Evolutionary conservation across 139 green algal genomes (phyloP).

Genomic region (Chlorella sp.): DNA sequence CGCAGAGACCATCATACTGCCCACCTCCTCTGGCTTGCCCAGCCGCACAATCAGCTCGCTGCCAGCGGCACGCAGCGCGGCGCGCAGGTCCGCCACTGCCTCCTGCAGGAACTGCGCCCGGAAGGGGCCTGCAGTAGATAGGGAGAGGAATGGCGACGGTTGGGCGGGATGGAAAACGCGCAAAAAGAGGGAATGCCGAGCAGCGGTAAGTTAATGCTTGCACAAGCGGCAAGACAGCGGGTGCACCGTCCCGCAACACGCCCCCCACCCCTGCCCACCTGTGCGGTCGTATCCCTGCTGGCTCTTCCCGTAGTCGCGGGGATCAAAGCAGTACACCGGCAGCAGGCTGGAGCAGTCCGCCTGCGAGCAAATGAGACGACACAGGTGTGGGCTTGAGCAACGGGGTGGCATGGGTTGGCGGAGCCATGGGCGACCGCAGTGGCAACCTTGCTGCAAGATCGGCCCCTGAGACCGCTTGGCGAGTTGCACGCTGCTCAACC

Average conservation of each 20-base stretch:
- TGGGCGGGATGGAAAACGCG: too few relatives aligned
- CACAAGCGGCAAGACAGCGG: too few relatives aligned
- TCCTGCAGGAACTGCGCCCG: conserved; percentile 61
- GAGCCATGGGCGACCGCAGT: too few relatives aligned
- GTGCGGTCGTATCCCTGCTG: conserved; percentile 61
- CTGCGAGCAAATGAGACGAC: conserved; percentile 59
- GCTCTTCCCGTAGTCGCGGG: conserved; percentile 60
- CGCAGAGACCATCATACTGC: not conserved
- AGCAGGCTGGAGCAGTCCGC: conserved; percentile 51
- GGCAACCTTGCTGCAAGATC: too few relatives aligned
- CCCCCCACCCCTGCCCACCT: not conserved
- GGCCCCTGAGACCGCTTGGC: too few relatives aligned
- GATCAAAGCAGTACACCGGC: conserved; percentile 73
- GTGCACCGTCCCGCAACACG: too few relatives aligned
- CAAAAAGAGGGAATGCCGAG: too few relatives aligned
- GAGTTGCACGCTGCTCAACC: too few relatives aligned
- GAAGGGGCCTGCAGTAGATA: conserved; percentile 32
- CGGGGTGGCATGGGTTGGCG: too few relatives aligned
- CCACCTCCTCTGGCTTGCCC: conserved; percentile 66
- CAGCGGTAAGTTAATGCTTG: too few relatives aligned
- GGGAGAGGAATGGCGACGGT: not conserved
- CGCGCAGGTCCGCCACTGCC: conserved; percentile 69
- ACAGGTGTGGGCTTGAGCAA: too few relatives aligned
- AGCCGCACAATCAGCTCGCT: conserved; percentile 70
- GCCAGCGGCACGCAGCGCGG: conserved; percentile 44